These are phyloP conservation scores for Gynandropsis gynandra DNA, from an alignment of 345 rosid genomes.

Conservation along the genomic window DNA sequence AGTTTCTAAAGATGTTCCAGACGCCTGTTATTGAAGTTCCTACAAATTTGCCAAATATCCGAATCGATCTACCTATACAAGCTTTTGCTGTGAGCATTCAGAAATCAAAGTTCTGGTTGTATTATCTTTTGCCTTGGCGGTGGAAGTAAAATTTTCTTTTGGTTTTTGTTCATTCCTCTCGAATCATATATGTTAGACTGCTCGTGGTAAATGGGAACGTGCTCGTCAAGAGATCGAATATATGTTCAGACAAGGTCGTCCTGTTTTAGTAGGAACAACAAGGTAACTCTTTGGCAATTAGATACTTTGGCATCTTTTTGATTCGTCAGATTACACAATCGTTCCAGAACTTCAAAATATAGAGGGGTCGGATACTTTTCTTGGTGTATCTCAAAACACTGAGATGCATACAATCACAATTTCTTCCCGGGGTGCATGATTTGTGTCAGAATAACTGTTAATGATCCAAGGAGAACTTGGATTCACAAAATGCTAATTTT, in stretches of 20 bases:
- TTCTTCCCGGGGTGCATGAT: background rate
- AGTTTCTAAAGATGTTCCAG: conserved; percentile 86
- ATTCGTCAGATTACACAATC: conserved; percentile 1
- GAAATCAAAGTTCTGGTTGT: conserved; percentile 9
- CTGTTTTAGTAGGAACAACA: conserved; percentile 95
- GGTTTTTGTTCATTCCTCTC: conserved; percentile 14
- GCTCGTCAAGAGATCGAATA: conserved; percentile 79
- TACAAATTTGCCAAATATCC: conserved; percentile 85
- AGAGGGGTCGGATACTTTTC: background rate
- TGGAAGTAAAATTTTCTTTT: conserved; percentile 5
- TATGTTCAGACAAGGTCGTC: conserved; percentile 92
- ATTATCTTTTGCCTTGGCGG: conserved; percentile 11
- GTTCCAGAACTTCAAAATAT: background rate
- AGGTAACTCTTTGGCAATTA: conserved; percentile 39
- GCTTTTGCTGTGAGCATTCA: conserved; percentile 73
- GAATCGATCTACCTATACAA: conserved; percentile 82
- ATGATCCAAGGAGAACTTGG: conserved; percentile 9
- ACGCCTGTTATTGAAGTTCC: conserved; percentile 91
- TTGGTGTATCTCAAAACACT: conserved; percentile 5
- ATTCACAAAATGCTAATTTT: background rate
- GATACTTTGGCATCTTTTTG: conserved; percentile 9
- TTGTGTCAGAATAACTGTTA: conserved; percentile 5
- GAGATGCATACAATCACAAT: background rate
- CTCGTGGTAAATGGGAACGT: conserved; percentile 88
- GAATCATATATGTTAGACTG: conserved; percentile 47